These are phyloP conservation scores for Notholithocarpus densiflorus DNA, from an alignment of 306 rosid genomes.

Conservation along the genomic window DNA sequence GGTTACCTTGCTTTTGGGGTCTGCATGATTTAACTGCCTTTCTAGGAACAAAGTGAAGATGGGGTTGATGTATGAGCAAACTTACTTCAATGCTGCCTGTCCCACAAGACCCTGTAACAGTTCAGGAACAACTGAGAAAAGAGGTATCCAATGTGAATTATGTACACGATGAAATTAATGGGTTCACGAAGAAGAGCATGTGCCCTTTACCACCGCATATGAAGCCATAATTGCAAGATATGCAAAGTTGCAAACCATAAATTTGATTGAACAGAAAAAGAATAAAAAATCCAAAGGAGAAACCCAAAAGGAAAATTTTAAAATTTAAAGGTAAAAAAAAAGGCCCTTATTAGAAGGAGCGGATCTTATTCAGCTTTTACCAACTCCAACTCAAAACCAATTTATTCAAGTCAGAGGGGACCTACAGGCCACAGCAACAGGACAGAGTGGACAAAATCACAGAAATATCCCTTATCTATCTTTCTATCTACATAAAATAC, in stretches of 20 bases:
- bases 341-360: no score
- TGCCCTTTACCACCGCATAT: slow-evolving; percentile 43
- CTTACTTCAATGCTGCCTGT: slow-evolving; percentile 60
- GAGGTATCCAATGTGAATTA: slow-evolving; percentile 68
- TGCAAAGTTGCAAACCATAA: slow-evolving; percentile 1
- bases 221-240: slow-evolving; percentile 45
- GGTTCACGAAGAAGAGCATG: slow-evolving; percentile 48
- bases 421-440: slow-evolving; percentile 36
- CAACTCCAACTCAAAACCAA: slow-evolving; percentile 31
- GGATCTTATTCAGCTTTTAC: background rate
- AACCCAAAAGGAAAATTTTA: background rate
- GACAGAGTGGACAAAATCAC: slow-evolving; percentile 22
- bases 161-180: slow-evolving; percentile 48
- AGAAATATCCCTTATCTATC: slow-evolving; percentile 16
- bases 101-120: slow-evolving; percentile 61
- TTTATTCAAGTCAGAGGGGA: slow-evolving; percentile 34
- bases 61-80: slow-evolving; percentile 32
- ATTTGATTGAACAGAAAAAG: slow-evolving; percentile 14
- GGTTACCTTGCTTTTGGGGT: slow-evolving; percentile 94
- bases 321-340: no score
- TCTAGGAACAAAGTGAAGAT: slow-evolving; percentile 24
- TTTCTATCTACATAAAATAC: background rate
- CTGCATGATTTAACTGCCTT: slow-evolving; percentile 63
- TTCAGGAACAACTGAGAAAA: slow-evolving; percentile 43
- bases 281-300: background rate